Conservation (phyloP, 148 eudicot species). For the Rhododendron ovatum region DNA sequence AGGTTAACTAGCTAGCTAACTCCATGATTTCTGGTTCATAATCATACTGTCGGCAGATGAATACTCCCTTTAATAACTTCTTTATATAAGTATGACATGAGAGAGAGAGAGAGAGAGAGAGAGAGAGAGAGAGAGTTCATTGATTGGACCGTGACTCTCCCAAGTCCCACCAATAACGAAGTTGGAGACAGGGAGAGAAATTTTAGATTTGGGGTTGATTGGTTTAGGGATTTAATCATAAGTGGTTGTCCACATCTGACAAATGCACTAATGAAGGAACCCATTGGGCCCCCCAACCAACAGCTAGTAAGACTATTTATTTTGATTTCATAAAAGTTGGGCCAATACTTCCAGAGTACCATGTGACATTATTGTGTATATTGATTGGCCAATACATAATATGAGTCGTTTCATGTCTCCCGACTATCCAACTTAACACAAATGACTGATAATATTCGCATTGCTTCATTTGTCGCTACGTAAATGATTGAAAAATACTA, state of each 20-base stretch:
- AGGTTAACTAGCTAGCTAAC: neutral
- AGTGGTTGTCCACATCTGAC: slow-evolving; percentile 18
- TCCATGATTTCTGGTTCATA: neutral
- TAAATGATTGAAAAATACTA: neutral
- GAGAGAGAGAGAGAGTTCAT: neutral
- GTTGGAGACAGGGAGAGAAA: neutral
- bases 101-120: too few species aligned
- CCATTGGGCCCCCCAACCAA: slow-evolving; percentile 11
- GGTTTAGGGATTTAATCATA: slow-evolving; percentile 3
- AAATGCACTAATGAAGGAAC: slow-evolving; percentile 22
- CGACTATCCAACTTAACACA: too few species aligned
- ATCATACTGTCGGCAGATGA: slow-evolving; percentile 9
- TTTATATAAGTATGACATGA: neutral
- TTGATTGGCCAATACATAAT: too few species aligned
- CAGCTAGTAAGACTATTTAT: neutral
- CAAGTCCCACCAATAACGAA: slow-evolving; percentile 3
- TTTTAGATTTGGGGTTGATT: slow-evolving; percentile 11
- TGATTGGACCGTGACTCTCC: slow-evolving; percentile 1
- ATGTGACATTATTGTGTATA: neutral
- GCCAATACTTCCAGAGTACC: neutral
- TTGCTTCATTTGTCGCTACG: neutral
- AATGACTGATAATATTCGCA: too few species aligned
- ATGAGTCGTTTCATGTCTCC: too few species aligned
- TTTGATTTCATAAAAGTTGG: neutral
- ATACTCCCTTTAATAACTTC: neutral